These are phyloP conservation scores for Zygosaccharomyces sapae DNA, from an alignment of 1,139 yeast genomes.

Conservation along the genomic window DNA sequence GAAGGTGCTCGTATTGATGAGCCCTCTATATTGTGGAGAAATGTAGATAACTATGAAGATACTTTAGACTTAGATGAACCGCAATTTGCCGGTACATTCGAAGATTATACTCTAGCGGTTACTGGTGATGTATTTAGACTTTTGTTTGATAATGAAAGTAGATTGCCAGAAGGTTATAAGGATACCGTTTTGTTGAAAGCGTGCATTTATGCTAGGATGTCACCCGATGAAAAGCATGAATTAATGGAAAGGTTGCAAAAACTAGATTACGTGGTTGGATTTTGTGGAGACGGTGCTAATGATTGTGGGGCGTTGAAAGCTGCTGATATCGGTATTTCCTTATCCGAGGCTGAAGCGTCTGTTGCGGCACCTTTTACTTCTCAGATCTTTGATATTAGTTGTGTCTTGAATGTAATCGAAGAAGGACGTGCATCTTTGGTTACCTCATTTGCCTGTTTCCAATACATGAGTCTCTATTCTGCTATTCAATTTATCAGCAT, in stretches of 20 bases:
- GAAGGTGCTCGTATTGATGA: conserved; percentile 28
- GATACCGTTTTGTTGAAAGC: conserved; percentile 68
- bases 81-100: conserved; percentile 42
- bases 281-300: conserved; percentile 97
- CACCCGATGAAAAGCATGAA: conserved; percentile 98
- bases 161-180: conserved; percentile 38
- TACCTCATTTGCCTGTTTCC: conserved; percentile 93
- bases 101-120: conserved; percentile 66
- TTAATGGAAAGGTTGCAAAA: conserved; percentile 80
- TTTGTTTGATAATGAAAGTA: conserved; percentile 51
- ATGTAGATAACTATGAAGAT: conserved; percentile 51
- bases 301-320: conserved; percentile 98
- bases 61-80: conserved; percentile 61
- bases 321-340: conserved; percentile 93
- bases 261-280: conserved; percentile 88
- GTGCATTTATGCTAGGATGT: conserved; percentile 90
- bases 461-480: conserved; percentile 93
- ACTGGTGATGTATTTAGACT: conserved; percentile 90
- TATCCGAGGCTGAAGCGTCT: conserved; percentile 96
- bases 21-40: conserved; percentile 55
- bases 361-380: conserved; percentile 99
- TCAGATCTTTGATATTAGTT: conserved; percentile 79
- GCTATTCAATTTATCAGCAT: conserved; percentile 94
- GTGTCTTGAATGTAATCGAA: conserved; percentile 83
- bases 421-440: conserved; percentile 95